Conservation (phyloP, 2,329 filamentous ascomycete species). For the Knufia fluminis region DNA sequence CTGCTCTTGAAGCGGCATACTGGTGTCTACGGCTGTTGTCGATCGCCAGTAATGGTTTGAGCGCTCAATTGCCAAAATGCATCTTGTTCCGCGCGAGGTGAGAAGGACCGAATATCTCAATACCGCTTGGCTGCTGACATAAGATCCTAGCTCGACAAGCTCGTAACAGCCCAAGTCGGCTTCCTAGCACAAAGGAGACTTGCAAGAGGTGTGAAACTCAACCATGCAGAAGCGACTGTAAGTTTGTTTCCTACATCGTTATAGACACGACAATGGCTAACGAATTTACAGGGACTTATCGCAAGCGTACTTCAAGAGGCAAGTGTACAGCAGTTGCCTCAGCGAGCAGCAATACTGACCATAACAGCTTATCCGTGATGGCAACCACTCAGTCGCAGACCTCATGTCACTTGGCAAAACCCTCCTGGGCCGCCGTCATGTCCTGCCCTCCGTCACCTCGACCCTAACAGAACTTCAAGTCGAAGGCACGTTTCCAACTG, state of each 20-base stretch:
- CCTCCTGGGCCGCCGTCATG: conserved; percentile 88
- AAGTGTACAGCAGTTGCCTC: conserved; percentile 16
- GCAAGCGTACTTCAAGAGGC: conserved; percentile 83
- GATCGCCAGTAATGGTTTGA: too few species aligned
- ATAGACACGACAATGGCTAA: conserved; percentile 9
- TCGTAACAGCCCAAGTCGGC: conserved; percentile 82
- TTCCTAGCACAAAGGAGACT: conserved; percentile 78
- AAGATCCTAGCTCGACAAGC: conserved; percentile 72
- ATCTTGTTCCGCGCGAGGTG: conserved; percentile 41
- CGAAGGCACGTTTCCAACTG: conserved; percentile 83
- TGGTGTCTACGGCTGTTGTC: too few species aligned
- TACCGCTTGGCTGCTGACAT: neutral
- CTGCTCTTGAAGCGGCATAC: too few species aligned
- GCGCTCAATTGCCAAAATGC: conserved; percentile 28
- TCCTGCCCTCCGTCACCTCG: conserved; percentile 69
- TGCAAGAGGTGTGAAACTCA: conserved; percentile 77
- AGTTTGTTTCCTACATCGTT: conserved; percentile 14
- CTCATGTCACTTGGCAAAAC: conserved; percentile 86
- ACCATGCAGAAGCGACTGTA: conserved; percentile 81
- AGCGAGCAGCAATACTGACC: conserved; percentile 1
- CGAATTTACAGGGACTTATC: conserved; percentile 42
- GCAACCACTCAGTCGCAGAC: conserved; percentile 79
- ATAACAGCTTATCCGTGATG: conserved; percentile 79
- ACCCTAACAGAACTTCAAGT: conserved; percentile 81
- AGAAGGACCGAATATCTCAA: neutral